A percentile compares a stretch with the other conserved stretches of the same genome.
Conservation (phyloP, 192 early-diverging fungal species). For the Backusella macrospora region DNA sequence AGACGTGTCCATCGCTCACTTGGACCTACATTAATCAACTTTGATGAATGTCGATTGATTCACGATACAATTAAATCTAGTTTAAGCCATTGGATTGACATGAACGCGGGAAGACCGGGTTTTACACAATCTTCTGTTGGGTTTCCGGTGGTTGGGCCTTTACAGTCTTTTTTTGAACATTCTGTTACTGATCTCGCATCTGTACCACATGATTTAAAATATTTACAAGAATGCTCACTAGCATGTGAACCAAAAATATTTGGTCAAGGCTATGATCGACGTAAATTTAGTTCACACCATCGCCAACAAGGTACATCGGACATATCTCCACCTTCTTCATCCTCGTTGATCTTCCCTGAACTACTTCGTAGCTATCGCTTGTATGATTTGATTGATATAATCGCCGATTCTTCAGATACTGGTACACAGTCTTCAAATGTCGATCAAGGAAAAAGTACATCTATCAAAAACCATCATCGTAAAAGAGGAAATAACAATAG, state of each 20-base stretch:
- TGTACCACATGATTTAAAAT: conserved; percentile 36
- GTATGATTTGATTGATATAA: neutral
- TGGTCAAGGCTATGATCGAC: conserved; percentile 20
- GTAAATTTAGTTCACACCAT: neutral
- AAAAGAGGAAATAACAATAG: conserved; percentile 11
- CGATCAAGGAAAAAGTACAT: neutral
- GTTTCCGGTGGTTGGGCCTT: conserved; percentile 22
- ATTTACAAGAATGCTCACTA: conserved; percentile 39
- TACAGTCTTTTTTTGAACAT: conserved; percentile 35
- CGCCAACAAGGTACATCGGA: neutral
- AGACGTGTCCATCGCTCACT: conserved; percentile 42
- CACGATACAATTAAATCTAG: conserved; percentile 38
- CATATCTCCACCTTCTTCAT: conserved; percentile 13
- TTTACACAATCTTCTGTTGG: neutral
- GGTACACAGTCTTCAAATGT: neutral
- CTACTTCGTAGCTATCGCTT: conserved; percentile 11
- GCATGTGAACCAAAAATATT: conserved; percentile 38
- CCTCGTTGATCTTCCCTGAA: conserved; percentile 21
- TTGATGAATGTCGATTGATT: conserved; percentile 45
- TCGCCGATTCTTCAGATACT: neutral
- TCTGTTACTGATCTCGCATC: conserved; percentile 26
- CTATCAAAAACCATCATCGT: neutral
- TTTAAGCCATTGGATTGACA: neutral
- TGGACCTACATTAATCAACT: conserved; percentile 34
- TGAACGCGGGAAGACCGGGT: neutral